Base-by-base conservation (phyloP, 2,329 filamentous ascomycete species). In the Pyricularia pennisetigena region DNA sequence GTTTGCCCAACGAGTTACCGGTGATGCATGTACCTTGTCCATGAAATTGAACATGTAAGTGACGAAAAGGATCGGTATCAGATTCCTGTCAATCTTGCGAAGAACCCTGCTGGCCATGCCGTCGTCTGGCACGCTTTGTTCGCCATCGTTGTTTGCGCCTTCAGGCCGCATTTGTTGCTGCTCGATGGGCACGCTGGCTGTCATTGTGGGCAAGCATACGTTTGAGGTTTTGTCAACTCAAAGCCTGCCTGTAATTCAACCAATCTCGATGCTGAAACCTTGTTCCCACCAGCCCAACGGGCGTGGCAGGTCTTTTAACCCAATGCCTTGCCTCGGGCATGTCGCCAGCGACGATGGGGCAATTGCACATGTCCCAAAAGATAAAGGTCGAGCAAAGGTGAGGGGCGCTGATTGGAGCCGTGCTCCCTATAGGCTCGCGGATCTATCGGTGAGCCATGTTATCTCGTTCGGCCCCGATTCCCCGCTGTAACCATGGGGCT, bases 21-120 rank as follows among this genome's bases (percentile, higher is more conserved):
- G 20, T 49, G 23, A 7, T 61, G 12, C 16, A 12, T 26, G 3
- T 26, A 61, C 57, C 57, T 88, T 88, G 74, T 88, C 86, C 79
- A 88, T 85, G 69, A 87, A 88, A 72, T 86, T 86, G 70, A 88
- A 74, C 77, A 83, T 83, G 72, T 88, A 88, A 0, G 83, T 86
- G 61, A 83, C 71, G 69, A 87, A 87, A 10, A 88, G 75, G 12
- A 88, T 75, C 0, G 86, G 85, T 5, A 88, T 82, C 10, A 88
- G 76, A 14, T 77, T 77, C 70, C 75, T 76, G 73, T 88, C 86
- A 69, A 88, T 87, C 74, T 87, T 87, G 29, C 80, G 77, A 66
- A 88, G 69, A 3, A 86, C 79, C 8, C 74, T 75, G 72, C 73
- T 67, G 66, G 71, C 70, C 69, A 72, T 69, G 24, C 70, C 70